Evolutionary conservation across 1,139 yeast species (phyloP), one percentile per base, ranked within the genome.

Genomic region (Kodamaea sp.): DNA sequence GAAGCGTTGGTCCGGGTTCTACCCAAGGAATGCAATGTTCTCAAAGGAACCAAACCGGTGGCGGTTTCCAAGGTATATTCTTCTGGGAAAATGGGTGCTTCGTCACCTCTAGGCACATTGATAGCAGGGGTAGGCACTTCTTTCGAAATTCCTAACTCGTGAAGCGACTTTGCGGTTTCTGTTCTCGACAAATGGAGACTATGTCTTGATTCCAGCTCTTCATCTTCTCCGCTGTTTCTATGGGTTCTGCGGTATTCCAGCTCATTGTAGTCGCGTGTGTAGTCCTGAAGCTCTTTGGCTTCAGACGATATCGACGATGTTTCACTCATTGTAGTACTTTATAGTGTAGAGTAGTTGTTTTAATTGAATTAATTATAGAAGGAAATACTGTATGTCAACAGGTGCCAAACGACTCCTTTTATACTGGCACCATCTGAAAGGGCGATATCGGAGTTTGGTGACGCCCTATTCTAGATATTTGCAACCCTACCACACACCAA

Each of bases 11-110:
- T 55, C 34, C 67, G 63, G 2, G 67, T 55, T 66, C 94, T 74
- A 27, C 94, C 94, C 29, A 84, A 42, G 4, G 74, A 68, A 32
- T 78, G 84, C 48, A 88, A 67, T 0, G 95, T 83, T 28, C 78
- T 67, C 3, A 82, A 85, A 2, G 88, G 90, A 6, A 88, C 96
- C 37, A 88, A 69, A 44, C 96, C 96, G 5, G 96, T 85, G 33
- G 75, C 73, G 1, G 96, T 88, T 66, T 88, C 96, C 55, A 88
- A 50, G 6, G 89, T 83, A 58, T 85, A 88, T 59, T 88, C 96
- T 66, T 88, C 96, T 10, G 96, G 96, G 70, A 88, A 88, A 29
- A 87, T 82, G 5, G 90, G 81, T 5, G 11, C 10, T 13, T 32
- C 39, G 42, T 73, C 66, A 32, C 69, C 71, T 8, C 77, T 73